Evolutionary conservation across 1,139 yeast genomes (phyloP), one percentile per base, ranked within the genome.

Genomic region (Lodderomyces elongisporus): DNA sequence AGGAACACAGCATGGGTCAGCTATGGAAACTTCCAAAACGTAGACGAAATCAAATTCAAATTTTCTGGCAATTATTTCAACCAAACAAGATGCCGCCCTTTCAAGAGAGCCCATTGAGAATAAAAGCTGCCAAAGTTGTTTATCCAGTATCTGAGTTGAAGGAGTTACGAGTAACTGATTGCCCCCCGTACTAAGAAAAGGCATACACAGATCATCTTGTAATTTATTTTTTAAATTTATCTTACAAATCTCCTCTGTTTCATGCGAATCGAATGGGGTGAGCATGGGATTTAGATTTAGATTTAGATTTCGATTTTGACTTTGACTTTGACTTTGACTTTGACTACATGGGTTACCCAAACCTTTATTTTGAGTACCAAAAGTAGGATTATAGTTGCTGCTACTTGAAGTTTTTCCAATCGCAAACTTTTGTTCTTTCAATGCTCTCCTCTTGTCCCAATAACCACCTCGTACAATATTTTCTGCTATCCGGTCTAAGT

Each of bases 321-420:
- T 9, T 17, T 15, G 14, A 9, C n/a, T 9, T 10, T 27, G 13
- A 35, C 58, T 66, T 29, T 61, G 61, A 43, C 71, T 71, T 35
- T 64, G 77, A 3, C 64, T 58, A 43, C 76, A 77, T 10, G 79
- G 72, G 8, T 71, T 69, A 7, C 83, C 83, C 3, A 79, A 71
- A 0, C 82, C 82, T 51, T 77, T 82, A 42, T 67, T 69, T 43
- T 76, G 83, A 21, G 50, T 52, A 22, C 49, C 48, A 36, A 70
- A 56, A 1, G 83, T 77, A 3, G 83, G 80, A n/a, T n/a, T n/a
- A n/a, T n/a, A n/a, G n/a, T n/a, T n/a, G n/a, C n/a, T n/a, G n/a
- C n/a, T n/a, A n/a, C n/a, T n/a, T n/a, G n/a, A n/a, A n/a, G n/a
- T n/a, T 50, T 83, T 60, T 0, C 82, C 83, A 35, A 74, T 56